phyloP scores from a whole-genome alignment of 108 stramenopile genomes.

The Heterococcus sp. region DNA sequence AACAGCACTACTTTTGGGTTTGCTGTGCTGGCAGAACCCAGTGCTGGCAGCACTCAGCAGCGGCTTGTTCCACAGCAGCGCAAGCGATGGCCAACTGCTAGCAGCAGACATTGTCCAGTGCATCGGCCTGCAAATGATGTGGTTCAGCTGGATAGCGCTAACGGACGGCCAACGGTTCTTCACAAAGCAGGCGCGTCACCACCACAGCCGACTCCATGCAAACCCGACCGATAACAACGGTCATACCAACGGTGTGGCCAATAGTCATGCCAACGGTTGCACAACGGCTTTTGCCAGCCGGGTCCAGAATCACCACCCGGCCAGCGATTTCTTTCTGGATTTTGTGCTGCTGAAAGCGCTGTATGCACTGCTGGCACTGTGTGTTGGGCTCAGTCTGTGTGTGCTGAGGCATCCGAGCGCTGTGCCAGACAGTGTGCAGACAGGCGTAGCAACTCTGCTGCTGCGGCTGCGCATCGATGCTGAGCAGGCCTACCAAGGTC shows the following conservation, averaged over 20 bases:
- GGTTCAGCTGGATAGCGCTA: constrained; percentile 6
- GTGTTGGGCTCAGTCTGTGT: constrained; percentile 10
- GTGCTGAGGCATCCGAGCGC: constrained; percentile 9
- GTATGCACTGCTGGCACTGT: constrained; percentile 7
- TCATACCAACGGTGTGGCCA: no score
- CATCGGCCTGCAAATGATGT: constrained; percentile 7
- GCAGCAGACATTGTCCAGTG: constrained; percentile 18
- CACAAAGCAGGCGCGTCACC: constrained; percentile 4
- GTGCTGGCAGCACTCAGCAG: constrained; percentile 1
- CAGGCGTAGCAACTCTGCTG: no score
- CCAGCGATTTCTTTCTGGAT: constrained; percentile 24
- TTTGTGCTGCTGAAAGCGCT: constrained; percentile 23
- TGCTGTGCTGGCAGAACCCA: constrained; percentile 25
- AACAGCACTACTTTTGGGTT: constrained; percentile 9
- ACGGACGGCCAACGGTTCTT: constrained; percentile 37
- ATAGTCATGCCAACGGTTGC: no score
- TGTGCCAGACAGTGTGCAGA: no score
- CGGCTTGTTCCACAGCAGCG: neutral
- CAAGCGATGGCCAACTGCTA: neutral
- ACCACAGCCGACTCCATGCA: no score
- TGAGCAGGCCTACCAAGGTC: no score
- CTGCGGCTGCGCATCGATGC: no score
- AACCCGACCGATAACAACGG: no score
- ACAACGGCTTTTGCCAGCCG: no score
- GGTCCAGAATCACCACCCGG: constrained; percentile 23